Percentiles rank a stretch among this genome's conserved stretches.
phyloP scores from a whole-genome alignment of 2,329 filamentous ascomycete species.

The Cordyceps pruinosa region DNA sequence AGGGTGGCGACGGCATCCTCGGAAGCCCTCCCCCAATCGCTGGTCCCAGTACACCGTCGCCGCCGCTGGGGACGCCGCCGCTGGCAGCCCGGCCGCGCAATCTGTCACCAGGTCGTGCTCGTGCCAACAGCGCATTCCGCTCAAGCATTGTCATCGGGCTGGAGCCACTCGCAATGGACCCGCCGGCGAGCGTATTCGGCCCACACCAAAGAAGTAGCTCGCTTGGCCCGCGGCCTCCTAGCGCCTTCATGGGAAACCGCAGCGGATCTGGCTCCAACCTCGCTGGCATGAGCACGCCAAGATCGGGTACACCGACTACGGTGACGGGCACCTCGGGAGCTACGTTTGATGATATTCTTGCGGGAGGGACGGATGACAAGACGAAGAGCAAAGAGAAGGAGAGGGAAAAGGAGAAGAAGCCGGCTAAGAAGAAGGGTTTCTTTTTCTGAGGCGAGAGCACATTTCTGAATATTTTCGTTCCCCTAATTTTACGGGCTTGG shows the following conservation, averaged over 20 bases:
- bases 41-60: constrained; percentile 22
- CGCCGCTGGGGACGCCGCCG: constrained; percentile 24
- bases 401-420: constrained; percentile 35
- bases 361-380: constrained; percentile 26
- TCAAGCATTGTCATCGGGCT: constrained; percentile 38
- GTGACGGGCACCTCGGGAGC: constrained; percentile 25
- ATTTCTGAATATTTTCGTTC: neutral
- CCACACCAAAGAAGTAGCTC: constrained; percentile 30
- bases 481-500: neutral
- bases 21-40: constrained; percentile 17
- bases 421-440: constrained; percentile 25
- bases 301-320: constrained; percentile 15
- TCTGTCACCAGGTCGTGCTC: constrained; percentile 29
- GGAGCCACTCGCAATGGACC: constrained; percentile 35
- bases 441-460: neutral
- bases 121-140: constrained; percentile 29
- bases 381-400: constrained; percentile 19
- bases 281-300: constrained; percentile 19
- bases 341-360: constrained; percentile 45
- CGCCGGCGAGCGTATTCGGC: constrained; percentile 21
- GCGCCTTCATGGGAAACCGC: constrained; percentile 26
- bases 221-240: constrained; percentile 26
- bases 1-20: constrained; percentile 22
- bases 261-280: constrained; percentile 32
- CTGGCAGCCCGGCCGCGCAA: constrained; percentile 31